Evolutionary conservation across 768 basidiomycete genomes (phyloP), one percentile per base, ranked within the genome.

Genomic region (Boletus sp.): DNA sequence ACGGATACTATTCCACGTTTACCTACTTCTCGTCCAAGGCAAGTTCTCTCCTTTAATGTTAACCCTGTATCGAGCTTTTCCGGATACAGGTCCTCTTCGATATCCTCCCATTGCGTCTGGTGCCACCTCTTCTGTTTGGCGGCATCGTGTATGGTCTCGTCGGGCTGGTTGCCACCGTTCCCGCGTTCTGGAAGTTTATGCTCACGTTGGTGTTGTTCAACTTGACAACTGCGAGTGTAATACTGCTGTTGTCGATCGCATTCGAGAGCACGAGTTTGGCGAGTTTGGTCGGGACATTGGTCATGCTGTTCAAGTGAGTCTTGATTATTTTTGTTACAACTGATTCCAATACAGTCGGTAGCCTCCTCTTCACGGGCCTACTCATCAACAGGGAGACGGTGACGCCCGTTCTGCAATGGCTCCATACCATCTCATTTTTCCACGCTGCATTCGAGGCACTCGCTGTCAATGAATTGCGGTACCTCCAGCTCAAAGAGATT

Each of bases 261-360:
- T 90, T 97, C 61, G 83, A 86, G 49, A 91, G 85, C 68, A 85
- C 84, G 33, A 87, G 91, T 50, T 85, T 99, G 29, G 96, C 95
- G 2, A 96, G 90, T 65, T 75, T 98, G 53, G 83, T 93, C n/a
- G 97, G 96, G 30, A 97, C 93, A 4, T 72, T 98, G 55, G 82
- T 97, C 62, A 98, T 99, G 96, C 78, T 99, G 49, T 98, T 95
- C 84, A 99, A 99, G 95, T 98, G 61, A 67, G 93, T 79, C 0
- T 42, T 23, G 5, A 17, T 23, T 19, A 54, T 21, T 35, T 34
- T 29, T 27, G 50, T 55, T 49, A 17, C 47, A 58, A 46, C n/a
- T 27, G 42, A 42, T 55, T 9, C 47, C 58, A 42, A 60, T 23
- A 42, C 46, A 6, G 33, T 47, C 29, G 39, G 11, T 64, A 98